Percentiles rank a stretch among this genome's conserved stretches.
phyloP scores from a whole-genome alignment of 176 grass and related monocot species.

The Paspalum notatum region DNA sequence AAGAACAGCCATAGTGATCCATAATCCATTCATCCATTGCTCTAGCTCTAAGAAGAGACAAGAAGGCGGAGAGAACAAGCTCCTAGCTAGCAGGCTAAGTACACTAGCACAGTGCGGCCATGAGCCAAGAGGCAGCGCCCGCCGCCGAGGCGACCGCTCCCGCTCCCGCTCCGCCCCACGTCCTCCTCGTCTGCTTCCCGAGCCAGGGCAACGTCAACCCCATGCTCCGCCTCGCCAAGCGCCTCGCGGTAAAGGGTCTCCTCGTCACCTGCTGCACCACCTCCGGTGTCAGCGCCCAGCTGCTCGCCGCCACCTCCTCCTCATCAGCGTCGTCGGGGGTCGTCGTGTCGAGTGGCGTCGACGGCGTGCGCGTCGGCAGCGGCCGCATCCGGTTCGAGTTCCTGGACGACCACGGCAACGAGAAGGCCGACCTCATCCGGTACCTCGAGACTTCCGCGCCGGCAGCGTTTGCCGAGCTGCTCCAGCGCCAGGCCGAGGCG shows the following conservation, averaged over 20 bases:
- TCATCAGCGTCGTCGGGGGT: neutral
- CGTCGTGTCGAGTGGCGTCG: slow-evolving; percentile 4
- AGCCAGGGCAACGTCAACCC: slow-evolving; percentile 81
- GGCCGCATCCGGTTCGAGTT: slow-evolving; percentile 79
- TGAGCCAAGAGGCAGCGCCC: slow-evolving; percentile 27
- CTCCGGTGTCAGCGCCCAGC: slow-evolving; percentile 34
- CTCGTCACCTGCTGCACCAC: slow-evolving; percentile 66
- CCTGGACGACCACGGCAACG: slow-evolving; percentile 28
- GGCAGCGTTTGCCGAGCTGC: slow-evolving; percentile 30
- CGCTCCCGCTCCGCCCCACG: slow-evolving; percentile 31
- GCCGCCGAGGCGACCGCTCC: neutral
- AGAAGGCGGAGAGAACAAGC: too few species aligned
- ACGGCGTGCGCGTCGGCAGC: slow-evolving; percentile 42
- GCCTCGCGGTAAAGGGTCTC: slow-evolving; percentile 68
- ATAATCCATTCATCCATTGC: too few species aligned
- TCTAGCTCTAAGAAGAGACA: neutral
- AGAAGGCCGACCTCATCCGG: slow-evolving; percentile 42
- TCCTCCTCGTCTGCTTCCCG: slow-evolving; percentile 67
- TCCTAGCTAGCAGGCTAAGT: neutral
- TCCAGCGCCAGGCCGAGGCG: slow-evolving; percentile 44
- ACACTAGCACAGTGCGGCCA: too few species aligned
- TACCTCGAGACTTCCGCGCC: slow-evolving; percentile 41
- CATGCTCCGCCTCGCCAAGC: slow-evolving; percentile 72
- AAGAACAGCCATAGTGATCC: too few species aligned
- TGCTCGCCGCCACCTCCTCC: slow-evolving; percentile 17